Evolutionary conservation across 2,329 filamentous ascomycete species (phyloP).

Genomic region (Alternaria alternata): DNA sequence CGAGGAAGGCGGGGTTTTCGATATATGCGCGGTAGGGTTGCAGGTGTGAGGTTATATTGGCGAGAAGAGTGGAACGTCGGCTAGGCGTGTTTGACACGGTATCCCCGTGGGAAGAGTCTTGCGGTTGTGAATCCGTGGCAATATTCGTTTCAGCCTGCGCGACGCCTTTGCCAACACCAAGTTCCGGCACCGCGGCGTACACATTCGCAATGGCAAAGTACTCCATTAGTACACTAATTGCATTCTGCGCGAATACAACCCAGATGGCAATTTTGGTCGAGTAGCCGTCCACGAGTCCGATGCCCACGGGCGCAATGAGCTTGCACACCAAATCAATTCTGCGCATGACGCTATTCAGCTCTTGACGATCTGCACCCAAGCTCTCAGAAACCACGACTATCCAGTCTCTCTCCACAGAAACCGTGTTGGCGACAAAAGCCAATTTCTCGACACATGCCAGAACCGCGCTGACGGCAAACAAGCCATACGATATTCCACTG

Average conservation of each 20-base stretch:
- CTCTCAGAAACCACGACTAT: constrained; percentile 61
- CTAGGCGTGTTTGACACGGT: constrained; percentile 12
- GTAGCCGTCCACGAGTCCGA: constrained; percentile 59
- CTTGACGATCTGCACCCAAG: constrained; percentile 40
- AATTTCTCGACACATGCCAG: constrained; percentile 76
- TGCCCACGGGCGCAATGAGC: constrained; percentile 61
- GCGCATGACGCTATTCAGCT: constrained; percentile 66
- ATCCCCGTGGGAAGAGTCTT: constrained; percentile 10
- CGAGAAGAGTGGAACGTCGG: constrained; percentile 3
- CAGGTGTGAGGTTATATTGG: constrained; percentile 15
- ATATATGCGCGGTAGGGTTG: constrained; percentile 56
- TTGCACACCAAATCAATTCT: constrained; percentile 68
- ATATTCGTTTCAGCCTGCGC: constrained; percentile 17
- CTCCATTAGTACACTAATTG: constrained; percentile 58
- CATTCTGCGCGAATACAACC: constrained; percentile 60
- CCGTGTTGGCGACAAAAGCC: constrained; percentile 68
- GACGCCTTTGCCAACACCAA: constrained; percentile 23
- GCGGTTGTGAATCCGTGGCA: constrained; percentile 4
- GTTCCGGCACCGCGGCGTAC: constrained; percentile 42
- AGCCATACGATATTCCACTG: constrained; percentile 32
- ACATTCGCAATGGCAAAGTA: constrained; percentile 62
- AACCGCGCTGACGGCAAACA: constrained; percentile 52
- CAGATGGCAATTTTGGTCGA: constrained; percentile 61
- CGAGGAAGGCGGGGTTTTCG: constrained; percentile 64
- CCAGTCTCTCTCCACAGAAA: constrained; percentile 78